These are phyloP conservation scores for Raddia guianensis DNA, from an alignment of 176 grass and related monocot species.

Conservation along the genomic window DNA sequence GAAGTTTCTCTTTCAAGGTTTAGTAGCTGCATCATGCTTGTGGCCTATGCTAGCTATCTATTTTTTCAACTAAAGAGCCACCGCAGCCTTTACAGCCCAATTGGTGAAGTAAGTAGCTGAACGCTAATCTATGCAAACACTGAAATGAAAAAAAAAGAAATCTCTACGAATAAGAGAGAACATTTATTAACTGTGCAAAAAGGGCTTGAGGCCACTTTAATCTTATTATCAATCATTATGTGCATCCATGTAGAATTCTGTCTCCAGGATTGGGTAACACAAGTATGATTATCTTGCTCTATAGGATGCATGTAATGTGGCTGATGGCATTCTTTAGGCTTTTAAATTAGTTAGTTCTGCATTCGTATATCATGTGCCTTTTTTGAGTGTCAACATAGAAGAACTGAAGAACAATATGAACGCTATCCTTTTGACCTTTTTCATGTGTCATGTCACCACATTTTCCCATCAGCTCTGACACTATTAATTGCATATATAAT, in stretches of 20 bases:
- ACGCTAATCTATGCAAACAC: slow-evolving; percentile 27
- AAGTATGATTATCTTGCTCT: not conserved
- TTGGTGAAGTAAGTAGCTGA: slow-evolving; percentile 69
- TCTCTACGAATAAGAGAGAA: slow-evolving; percentile 12
- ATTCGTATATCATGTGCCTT: slow-evolving; percentile 4
- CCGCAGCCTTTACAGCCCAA: slow-evolving; percentile 74
- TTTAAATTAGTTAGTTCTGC: not conserved
- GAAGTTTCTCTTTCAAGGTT: slow-evolving; percentile 98
- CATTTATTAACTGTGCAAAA: slow-evolving; percentile 20
- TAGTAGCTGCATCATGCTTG: slow-evolving; percentile 99
- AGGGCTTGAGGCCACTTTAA: not conserved
- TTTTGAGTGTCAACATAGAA: slow-evolving; percentile 10
- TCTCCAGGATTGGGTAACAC: not conserved
- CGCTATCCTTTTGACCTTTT: not conserved
- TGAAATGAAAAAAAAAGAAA: not conserved
- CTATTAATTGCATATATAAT: not conserved
- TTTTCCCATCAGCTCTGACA: not conserved
- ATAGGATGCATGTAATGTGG: slow-evolving; percentile 20
- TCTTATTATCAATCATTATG: not conserved
- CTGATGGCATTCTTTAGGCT: not conserved
- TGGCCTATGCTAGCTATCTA: slow-evolving; percentile 96
- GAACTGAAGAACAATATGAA: not conserved
- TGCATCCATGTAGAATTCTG: not conserved
- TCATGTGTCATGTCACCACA: not conserved
- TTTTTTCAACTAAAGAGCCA: slow-evolving; percentile 96